phyloP scores from a whole-genome alignment of 768 basidiomycete genomes.

The Tricholoma saponaceum region DNA sequence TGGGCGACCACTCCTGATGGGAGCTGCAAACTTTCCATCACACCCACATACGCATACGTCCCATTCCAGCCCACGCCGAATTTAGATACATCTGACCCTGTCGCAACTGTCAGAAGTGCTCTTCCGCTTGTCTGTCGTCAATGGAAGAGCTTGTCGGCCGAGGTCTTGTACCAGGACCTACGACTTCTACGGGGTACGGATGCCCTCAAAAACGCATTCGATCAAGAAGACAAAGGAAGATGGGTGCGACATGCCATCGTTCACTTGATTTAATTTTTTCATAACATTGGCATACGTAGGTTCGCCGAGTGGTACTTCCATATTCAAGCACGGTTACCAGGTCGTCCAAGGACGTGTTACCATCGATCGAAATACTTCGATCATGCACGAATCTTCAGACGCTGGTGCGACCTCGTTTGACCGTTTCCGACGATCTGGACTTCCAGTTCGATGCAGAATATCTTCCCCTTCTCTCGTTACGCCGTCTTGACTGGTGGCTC shows the following conservation, averaged over 20 bases:
- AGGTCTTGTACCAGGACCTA: conserved; percentile 52
- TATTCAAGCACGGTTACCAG: conserved; percentile 48
- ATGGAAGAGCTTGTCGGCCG: conserved; percentile 47
- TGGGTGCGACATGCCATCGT: conserved; percentile 17
- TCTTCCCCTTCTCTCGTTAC: conserved; percentile 45
- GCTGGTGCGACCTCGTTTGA: conserved; percentile 44
- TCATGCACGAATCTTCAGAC: conserved; percentile 48
- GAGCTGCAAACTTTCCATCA: conserved; percentile 18
- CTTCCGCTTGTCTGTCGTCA: conserved; percentile 53
- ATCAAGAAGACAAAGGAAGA: conserved; percentile 19
- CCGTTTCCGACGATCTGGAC: conserved; percentile 24
- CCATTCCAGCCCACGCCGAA: conserved; percentile 43
- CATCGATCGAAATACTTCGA: conserved; percentile 44
- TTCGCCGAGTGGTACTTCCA: conserved; percentile 56
- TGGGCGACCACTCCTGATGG: conserved; percentile 33
- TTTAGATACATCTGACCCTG: conserved; percentile 21
- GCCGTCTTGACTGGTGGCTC: conserved; percentile 70
- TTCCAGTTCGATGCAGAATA: conserved; percentile 53
- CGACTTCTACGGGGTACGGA: conserved; percentile 29
- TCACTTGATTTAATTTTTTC: conserved; percentile 1
- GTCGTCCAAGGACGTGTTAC: conserved; percentile 17
- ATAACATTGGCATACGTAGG: conserved; percentile 24
- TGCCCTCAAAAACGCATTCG: conserved; percentile 29
- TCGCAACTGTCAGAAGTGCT: conserved; percentile 30
- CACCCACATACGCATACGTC: conserved; percentile 34